Conservation (phyloP, 768 basidiomycete species). For the Tulasnella sp. region DNA sequence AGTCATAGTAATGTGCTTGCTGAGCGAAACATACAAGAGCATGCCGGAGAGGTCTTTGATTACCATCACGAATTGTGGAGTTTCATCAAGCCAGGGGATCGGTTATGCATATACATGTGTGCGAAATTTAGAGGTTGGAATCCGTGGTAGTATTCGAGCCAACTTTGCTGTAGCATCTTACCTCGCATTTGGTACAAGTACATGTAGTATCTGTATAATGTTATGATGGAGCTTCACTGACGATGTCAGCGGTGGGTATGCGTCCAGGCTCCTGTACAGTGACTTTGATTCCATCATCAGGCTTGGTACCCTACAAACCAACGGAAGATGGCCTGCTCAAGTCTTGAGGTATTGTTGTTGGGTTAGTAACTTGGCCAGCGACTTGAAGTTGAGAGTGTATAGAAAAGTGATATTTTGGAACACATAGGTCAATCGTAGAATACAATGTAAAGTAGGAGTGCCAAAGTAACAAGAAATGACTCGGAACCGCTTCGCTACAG, state of each 20-base stretch:
- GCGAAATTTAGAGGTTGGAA: conserved; percentile 14
- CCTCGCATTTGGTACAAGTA: neutral
- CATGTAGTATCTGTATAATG: neutral
- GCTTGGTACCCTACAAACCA: conserved; percentile 2
- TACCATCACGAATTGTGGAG: conserved; percentile 16
- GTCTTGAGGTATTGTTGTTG: too few relatives aligned
- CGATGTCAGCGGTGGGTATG: conserved; percentile 62
- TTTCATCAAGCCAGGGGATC: conserved; percentile 13
- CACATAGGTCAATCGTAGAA: too few relatives aligned
- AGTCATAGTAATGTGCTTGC: conserved; percentile 13
- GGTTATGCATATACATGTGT: conserved; percentile 12
- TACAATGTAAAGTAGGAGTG: too few relatives aligned
- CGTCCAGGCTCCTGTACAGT: conserved; percentile 28
- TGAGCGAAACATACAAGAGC: neutral
- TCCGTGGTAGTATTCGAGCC: conserved; percentile 14
- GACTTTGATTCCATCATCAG: conserved; percentile 10
- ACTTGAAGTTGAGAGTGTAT: too few relatives aligned
- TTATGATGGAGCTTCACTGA: conserved; percentile 71
- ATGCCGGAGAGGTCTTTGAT: conserved; percentile 10
- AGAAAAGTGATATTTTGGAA: too few relatives aligned
- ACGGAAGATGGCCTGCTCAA: conserved; percentile 8
- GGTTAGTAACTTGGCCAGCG: too few relatives aligned
- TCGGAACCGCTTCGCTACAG: too few relatives aligned
- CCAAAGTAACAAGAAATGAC: too few relatives aligned
- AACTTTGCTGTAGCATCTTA: neutral